phyloP scores from a whole-genome alignment of 2,329 filamentous ascomycete genomes.

The Phialocephala sp. region DNA sequence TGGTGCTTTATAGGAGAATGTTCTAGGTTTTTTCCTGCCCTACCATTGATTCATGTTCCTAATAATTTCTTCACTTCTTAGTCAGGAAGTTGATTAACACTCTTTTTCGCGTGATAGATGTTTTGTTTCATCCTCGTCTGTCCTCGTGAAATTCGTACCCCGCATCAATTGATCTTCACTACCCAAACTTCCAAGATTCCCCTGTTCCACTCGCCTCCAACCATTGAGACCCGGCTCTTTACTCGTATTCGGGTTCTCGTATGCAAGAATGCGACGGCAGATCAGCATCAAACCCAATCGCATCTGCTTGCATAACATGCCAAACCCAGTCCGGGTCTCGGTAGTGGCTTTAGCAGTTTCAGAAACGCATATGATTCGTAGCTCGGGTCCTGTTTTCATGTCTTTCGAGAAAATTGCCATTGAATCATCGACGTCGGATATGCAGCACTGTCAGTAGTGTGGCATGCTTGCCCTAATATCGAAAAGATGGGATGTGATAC shows the following conservation, averaged over 20 bases:
- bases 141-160: not conserved
- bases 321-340: not conserved
- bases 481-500: not conserved
- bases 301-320: not conserved
- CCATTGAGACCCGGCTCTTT: not conserved
- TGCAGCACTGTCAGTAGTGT: not conserved
- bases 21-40: too few relatives aligned
- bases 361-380: not conserved
- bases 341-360: not conserved
- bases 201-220: too few relatives aligned
- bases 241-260: not conserved
- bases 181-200: too few relatives aligned
- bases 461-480: not conserved
- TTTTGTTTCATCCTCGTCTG: not conserved
- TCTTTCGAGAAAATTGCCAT: not conserved
- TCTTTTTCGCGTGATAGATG: too few relatives aligned
- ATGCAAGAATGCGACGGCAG: not conserved
- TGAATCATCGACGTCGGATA: not conserved
- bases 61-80: too few relatives aligned
- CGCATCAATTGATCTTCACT: slow-evolving; percentile 4
- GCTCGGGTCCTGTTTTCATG: not conserved
- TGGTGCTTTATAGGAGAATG: too few relatives aligned
- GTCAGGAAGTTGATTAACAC: too few relatives aligned
- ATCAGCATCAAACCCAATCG: not conserved
- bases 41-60: too few relatives aligned